Percentiles rank a stretch among this genome's conserved stretches.
phyloP scores from a whole-genome alignment of 2,329 filamentous ascomycete species.

The Karstenula rhodostoma region DNA sequence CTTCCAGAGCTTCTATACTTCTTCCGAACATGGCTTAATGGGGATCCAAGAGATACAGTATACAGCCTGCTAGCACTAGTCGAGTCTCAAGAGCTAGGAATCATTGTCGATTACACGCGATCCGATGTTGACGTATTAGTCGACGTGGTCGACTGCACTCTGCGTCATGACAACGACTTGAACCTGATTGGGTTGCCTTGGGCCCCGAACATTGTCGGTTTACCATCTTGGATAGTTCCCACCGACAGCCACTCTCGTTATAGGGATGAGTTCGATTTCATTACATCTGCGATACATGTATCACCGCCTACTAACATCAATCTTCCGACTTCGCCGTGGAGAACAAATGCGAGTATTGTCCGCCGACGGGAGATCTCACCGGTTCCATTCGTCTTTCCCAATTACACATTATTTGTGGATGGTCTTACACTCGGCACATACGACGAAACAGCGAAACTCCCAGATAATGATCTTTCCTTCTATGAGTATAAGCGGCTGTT shows the following conservation, averaged over 20 bases:
- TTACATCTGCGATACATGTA: neutral
- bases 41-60: constrained; percentile 3
- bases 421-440: neutral
- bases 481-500: neutral
- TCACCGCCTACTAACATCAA: neutral
- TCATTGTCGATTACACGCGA: neutral
- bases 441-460: neutral
- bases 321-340: neutral
- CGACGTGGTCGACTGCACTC: neutral
- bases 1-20: neutral
- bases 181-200: neutral
- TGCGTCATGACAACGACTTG: neutral
- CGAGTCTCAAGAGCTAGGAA: neutral
- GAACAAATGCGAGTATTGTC: neutral
- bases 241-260: neutral
- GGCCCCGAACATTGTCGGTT: neutral
- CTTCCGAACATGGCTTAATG: neutral
- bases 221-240: neutral
- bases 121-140: neutral
- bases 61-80: constrained; percentile 2
- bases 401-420: neutral
- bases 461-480: neutral
- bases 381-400: neutral
- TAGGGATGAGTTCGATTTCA: neutral
- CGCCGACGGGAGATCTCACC: neutral